phyloP scores from a whole-genome alignment of 352 stramenopile species.

The Labyrinthula sp. region DNA sequence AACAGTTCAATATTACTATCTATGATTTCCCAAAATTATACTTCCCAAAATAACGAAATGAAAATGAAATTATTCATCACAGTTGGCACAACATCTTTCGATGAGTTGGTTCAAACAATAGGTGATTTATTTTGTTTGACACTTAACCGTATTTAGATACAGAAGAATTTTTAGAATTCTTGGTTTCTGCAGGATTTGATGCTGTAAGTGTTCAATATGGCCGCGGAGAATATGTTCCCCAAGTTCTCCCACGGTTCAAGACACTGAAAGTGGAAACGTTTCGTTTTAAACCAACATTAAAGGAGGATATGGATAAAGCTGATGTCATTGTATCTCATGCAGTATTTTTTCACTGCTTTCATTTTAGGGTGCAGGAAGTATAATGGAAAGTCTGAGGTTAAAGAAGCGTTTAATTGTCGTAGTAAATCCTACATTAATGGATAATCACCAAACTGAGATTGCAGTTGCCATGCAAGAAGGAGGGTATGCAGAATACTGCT shows the following conservation, averaged over 20 bases:
- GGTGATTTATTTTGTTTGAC: constrained; percentile 42
- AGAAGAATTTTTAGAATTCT: constrained; percentile 50
- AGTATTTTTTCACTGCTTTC: constrained; percentile 26
- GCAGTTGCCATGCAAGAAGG: constrained; percentile 61
- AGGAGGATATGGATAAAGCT: constrained; percentile 57
- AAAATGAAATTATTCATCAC: too few relatives aligned
- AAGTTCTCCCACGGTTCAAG: constrained; percentile 10
- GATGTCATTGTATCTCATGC: constrained; percentile 82
- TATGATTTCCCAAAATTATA: too few relatives aligned
- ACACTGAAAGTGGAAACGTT: constrained; percentile 39
- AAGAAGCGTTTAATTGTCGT: constrained; percentile 65
- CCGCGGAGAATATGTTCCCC: constrained; percentile 3
- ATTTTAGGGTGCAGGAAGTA: constrained; percentile 18
- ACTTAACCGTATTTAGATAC: constrained; percentile 40
- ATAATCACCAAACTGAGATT: constrained; percentile 88
- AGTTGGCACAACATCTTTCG: constrained; percentile 77
- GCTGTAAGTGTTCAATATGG: constrained; percentile 4
- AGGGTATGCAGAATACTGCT: too few relatives aligned
- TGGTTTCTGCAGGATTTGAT: constrained; percentile 39
- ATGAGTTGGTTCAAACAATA: constrained; percentile 52
- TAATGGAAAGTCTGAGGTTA: constrained; percentile 40
- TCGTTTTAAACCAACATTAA: constrained; percentile 64
- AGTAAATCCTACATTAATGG: constrained; percentile 79
- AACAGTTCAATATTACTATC: too few relatives aligned
- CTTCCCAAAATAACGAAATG: too few relatives aligned